These are phyloP conservation scores for Cladophialophora bantiana DNA, from an alignment of 2,329 filamentous ascomycete species.

Conservation along the genomic window DNA sequence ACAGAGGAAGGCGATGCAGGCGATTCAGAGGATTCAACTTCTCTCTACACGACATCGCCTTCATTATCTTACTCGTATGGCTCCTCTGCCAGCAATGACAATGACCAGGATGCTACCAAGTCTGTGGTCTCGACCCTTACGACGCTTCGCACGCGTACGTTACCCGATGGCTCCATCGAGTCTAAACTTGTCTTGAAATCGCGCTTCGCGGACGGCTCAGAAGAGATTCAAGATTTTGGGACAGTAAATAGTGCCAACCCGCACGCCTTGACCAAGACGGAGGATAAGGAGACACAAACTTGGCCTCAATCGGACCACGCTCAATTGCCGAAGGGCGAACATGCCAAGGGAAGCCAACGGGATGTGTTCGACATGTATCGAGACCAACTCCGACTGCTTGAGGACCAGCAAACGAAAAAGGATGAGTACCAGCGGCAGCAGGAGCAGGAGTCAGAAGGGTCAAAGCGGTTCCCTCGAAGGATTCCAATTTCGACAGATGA, in stretches of 20 bases:
- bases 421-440: neutral
- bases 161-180: slow-evolving; percentile 64
- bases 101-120: neutral
- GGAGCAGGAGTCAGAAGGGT: neutral
- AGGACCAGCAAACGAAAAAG: neutral
- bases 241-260: slow-evolving; percentile 4
- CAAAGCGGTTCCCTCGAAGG: neutral
- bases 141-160: slow-evolving; percentile 62
- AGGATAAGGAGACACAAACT: slow-evolving; percentile 27
- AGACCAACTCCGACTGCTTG: neutral
- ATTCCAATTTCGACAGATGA: neutral
- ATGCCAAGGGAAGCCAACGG: neutral
- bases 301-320: neutral
- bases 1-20: slow-evolving; percentile 1
- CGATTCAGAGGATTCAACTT: neutral
- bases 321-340: slow-evolving; percentile 1
- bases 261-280: neutral
- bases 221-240: slow-evolving; percentile 61
- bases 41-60: neutral
- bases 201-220: slow-evolving; percentile 65
- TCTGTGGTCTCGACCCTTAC: slow-evolving; percentile 63
- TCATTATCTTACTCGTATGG: slow-evolving; percentile 13
- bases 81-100: slow-evolving; percentile 12
- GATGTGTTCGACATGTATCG: neutral
- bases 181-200: slow-evolving; percentile 65